Evolutionary conservation across 1,284 basidiomycete genomes (phyloP).

Genomic region (Puccinia hordei): DNA sequence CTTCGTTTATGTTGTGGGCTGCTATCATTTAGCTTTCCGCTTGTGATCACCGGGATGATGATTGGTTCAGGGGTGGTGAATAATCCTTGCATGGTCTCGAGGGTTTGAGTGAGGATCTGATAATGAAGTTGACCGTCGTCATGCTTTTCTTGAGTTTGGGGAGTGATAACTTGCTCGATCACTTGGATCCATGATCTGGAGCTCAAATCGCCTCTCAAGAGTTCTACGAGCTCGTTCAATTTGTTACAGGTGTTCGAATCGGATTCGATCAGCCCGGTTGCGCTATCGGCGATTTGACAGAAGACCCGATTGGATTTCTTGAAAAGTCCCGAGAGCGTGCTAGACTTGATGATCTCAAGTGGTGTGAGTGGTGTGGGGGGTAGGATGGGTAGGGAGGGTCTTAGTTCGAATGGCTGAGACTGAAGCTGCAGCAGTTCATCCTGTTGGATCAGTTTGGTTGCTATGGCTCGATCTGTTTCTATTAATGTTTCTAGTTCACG

Average conservation of each 20-base stretch:
- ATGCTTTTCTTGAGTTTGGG: background rate
- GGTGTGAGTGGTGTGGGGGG: slow-evolving; percentile 46
- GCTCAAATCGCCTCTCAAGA: slow-evolving; percentile 37
- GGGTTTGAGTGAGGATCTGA: slow-evolving; percentile 30
- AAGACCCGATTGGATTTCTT: slow-evolving; percentile 27
- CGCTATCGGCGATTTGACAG: slow-evolving; percentile 34
- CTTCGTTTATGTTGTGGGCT: background rate
- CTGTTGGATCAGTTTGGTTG: background rate
- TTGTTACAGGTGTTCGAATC: slow-evolving; percentile 22
- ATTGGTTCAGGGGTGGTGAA: slow-evolving; percentile 2
- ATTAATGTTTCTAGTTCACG: background rate
- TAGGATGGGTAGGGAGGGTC: slow-evolving; percentile 11
- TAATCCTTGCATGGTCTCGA: slow-evolving; percentile 5
- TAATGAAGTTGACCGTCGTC: slow-evolving; percentile 1
- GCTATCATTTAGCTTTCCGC: background rate
- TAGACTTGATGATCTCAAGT: slow-evolving; percentile 24
- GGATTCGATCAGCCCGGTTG: slow-evolving; percentile 32
- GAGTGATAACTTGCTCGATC: background rate
- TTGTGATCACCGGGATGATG: background rate
- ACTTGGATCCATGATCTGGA: slow-evolving; percentile 17
- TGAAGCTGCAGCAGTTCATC: background rate
- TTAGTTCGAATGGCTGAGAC: background rate
- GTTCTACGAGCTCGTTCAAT: slow-evolving; percentile 22
- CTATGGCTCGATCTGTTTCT: background rate
- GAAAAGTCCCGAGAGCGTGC: slow-evolving; percentile 24